Conservation (phyloP, 768 basidiomycete genomes). For the Gymnopilus junonius region DNA sequence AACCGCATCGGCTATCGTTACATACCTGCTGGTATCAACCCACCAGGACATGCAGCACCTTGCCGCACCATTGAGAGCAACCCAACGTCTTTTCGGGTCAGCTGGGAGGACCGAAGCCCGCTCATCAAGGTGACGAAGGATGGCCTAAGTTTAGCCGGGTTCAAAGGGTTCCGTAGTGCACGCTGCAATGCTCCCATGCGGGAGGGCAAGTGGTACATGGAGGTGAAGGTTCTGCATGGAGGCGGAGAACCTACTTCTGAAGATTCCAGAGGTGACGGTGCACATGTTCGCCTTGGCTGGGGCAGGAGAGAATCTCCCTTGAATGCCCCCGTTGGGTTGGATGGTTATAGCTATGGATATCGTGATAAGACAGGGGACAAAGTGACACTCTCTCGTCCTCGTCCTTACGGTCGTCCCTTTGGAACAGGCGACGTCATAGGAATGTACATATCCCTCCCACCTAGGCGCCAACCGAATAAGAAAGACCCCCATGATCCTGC, state of each 20-base stretch:
- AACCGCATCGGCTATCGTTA: slow-evolving; percentile 85
- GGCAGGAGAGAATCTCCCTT: slow-evolving; percentile 91
- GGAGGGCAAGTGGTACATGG: slow-evolving; percentile 94
- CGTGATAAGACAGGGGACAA: slow-evolving; percentile 95
- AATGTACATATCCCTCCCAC: slow-evolving; percentile 90
- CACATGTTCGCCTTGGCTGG: slow-evolving; percentile 92
- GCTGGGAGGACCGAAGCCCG: slow-evolving; percentile 91
- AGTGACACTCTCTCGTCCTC: slow-evolving; percentile 80
- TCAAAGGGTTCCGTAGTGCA: slow-evolving; percentile 90
- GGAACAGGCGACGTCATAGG: slow-evolving; percentile 88
- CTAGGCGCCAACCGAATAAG: slow-evolving; percentile 56
- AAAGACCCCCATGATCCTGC: slow-evolving; percentile 81
- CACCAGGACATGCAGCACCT: slow-evolving; percentile 56
- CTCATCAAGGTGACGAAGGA: slow-evolving; percentile 82
- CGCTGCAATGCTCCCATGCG: slow-evolving; percentile 89
- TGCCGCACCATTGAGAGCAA: slow-evolving; percentile 84
- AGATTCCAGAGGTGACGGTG: slow-evolving; percentile 59
- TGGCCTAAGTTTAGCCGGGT: slow-evolving; percentile 75
- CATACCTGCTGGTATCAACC: slow-evolving; percentile 75
- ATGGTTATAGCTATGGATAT: slow-evolving; percentile 91
- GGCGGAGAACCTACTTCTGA: slow-evolving; percentile 64
- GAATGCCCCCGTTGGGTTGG: slow-evolving; percentile 90
- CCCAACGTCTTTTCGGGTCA: slow-evolving; percentile 71
- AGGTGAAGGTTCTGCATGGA: slow-evolving; percentile 78
- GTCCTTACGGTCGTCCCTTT: slow-evolving; percentile 76